Conservation (phyloP, 208 protist species). For the Acanthamoeba divionensis region DNA sequence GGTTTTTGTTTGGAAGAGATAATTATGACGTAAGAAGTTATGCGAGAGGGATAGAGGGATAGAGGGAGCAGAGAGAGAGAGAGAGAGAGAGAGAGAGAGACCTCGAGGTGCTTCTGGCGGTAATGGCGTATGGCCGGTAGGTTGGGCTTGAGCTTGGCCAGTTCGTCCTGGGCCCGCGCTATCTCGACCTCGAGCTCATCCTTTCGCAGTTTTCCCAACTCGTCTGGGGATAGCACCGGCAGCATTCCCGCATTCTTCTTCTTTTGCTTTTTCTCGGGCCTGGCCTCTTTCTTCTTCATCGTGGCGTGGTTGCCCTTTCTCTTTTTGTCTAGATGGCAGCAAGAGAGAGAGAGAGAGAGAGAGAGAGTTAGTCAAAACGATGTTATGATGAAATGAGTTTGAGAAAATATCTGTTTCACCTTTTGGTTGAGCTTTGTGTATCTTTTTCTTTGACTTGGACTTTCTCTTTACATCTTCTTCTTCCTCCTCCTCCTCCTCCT, state of each 20-base stretch:
- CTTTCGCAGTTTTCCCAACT: background rate
- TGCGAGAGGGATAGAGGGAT: too few species aligned
- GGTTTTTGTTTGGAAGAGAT: too few species aligned
- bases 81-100: too few species aligned
- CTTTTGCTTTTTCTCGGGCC: background rate
- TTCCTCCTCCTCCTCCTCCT: background rate
- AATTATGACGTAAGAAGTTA: too few species aligned
- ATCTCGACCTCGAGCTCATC: conserved; percentile 79
- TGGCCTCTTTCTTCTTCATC: background rate
- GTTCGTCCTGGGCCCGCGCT: conserved; percentile 76
- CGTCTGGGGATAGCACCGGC: background rate
- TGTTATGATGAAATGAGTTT: too few species aligned
- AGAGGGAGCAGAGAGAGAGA: too few species aligned
- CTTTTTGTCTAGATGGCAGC: background rate
- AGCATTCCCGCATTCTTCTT: conserved; percentile 2
- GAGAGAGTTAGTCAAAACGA: too few species aligned
- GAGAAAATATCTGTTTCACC: too few species aligned
- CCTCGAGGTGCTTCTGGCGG: conserved; percentile 77
- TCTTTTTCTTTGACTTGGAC: conserved; percentile 13
- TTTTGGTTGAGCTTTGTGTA: background rate
- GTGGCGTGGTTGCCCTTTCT: background rate
- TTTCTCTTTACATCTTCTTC: background rate
- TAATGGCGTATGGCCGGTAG: conserved; percentile 91
- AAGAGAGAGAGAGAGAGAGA: background rate
- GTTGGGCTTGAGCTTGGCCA: conserved; percentile 91